phyloP scores from a whole-genome alignment of 73 alveolate species.

The Blepharisma japonicum region DNA sequence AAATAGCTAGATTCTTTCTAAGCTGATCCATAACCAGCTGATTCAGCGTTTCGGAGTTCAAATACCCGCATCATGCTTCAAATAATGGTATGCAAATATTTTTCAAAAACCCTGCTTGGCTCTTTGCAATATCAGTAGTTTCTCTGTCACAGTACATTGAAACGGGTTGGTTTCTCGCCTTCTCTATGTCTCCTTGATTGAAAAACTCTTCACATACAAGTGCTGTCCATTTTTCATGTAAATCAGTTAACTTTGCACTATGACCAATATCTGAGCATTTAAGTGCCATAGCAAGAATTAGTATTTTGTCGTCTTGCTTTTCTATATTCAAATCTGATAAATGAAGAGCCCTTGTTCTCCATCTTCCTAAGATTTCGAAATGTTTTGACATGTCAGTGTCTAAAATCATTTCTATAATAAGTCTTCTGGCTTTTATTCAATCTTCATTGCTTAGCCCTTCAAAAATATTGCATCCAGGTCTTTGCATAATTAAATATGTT shows the following conservation, averaged over 20 bases:
- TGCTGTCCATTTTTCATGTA: not conserved
- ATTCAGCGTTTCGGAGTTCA: too few species aligned
- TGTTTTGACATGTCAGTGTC: conserved; percentile 6
- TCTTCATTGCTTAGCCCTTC: not conserved
- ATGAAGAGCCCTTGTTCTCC: not conserved
- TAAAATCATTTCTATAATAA: not conserved
- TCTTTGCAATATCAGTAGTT: too few species aligned
- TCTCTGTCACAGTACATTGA: conserved; percentile 54
- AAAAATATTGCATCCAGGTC: not conserved
- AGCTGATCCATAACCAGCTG: too few species aligned
- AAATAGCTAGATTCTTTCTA: too few species aligned
- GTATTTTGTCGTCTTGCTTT: not conserved
- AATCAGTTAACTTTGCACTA: not conserved
- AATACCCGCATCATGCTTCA: too few species aligned
- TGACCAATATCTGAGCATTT: conserved; percentile 12
- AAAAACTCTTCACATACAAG: conserved; percentile 11
- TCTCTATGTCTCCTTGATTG: conserved; percentile 21
- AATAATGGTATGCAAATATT: too few species aligned
- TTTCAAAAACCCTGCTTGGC: too few species aligned
- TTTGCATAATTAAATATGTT: not conserved
- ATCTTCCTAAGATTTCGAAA: not conserved
- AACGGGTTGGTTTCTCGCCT: conserved; percentile 47
- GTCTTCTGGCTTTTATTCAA: not conserved
- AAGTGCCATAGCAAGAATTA: not conserved
- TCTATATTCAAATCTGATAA: not conserved